Evolutionary conservation across 176 grass and related monocot species (phyloP).

Genomic region (Cymbopogon citratus): DNA sequence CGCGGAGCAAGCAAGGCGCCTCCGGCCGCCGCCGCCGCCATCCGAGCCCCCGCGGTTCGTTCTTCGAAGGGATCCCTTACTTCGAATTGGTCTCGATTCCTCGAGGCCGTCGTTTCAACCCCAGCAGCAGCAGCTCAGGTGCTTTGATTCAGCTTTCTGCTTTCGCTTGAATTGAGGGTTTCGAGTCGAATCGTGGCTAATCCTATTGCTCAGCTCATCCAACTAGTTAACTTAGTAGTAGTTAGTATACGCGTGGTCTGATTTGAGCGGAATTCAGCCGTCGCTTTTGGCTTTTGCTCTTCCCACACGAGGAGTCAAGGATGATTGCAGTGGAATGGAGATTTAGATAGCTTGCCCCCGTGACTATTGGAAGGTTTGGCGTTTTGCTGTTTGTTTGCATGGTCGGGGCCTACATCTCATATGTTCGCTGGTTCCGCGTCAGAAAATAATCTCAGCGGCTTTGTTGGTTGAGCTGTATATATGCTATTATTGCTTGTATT

Average conservation of each 20-base stretch:
- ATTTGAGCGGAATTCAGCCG: background rate
- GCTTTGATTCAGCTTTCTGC: background rate
- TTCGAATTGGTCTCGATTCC: background rate
- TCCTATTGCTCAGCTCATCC: background rate
- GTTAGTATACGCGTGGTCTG: background rate
- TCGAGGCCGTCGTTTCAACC: background rate
- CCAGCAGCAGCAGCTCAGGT: slow-evolving; percentile 8
- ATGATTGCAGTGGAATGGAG: no score
- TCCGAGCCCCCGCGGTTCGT: background rate
- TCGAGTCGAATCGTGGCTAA: background rate
- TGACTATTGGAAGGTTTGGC: background rate
- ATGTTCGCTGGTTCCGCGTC: background rate
- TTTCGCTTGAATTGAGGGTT: background rate
- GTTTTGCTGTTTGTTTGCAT: background rate
- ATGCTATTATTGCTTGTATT: background rate
- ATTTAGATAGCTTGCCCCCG: no score
- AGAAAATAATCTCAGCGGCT: background rate
- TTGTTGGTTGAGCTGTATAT: background rate
- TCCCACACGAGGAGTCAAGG: no score
- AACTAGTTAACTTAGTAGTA: background rate
- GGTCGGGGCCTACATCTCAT: background rate
- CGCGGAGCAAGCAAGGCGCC: background rate
- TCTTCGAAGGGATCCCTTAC: background rate
- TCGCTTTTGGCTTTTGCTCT: background rate
- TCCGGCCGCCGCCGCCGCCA: background rate